These are phyloP conservation scores for Imleria badia DNA, from an alignment of 768 basidiomycete species.

Conservation along the genomic window DNA sequence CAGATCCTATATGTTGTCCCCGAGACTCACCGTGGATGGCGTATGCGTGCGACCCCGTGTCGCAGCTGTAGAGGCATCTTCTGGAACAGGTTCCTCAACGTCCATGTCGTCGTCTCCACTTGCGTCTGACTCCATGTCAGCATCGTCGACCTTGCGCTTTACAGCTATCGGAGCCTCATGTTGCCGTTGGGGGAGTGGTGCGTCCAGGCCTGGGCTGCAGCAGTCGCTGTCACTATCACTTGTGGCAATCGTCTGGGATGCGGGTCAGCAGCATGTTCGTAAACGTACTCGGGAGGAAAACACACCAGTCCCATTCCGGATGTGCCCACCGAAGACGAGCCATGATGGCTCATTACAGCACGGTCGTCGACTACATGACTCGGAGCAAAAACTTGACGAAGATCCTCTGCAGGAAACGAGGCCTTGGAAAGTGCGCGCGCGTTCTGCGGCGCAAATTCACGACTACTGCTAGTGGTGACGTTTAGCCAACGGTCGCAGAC, in stretches of 20 bases:
- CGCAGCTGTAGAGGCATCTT: too few relatives aligned
- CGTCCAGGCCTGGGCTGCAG: not conserved
- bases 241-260: not conserved
- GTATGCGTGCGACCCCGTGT: not conserved
- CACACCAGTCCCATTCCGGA: not conserved
- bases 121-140: not conserved
- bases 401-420: not conserved
- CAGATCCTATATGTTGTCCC: not conserved
- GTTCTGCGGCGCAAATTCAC: not conserved
- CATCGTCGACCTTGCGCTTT: not conserved
- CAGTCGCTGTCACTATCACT: too few relatives aligned
- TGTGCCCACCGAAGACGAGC: not conserved
- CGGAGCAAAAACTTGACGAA: not conserved
- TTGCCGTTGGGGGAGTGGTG: not conserved
- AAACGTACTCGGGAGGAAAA: not conserved
- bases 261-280: not conserved
- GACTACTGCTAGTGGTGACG: not conserved
- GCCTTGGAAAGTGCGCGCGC: not conserved
- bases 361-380: not conserved
- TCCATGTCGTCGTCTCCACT: not conserved
- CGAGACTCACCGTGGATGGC: not conserved
- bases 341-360: not conserved
- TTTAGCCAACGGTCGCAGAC: not conserved
- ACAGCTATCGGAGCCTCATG: not conserved
- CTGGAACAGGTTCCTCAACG: not conserved